These are phyloP conservation scores for Lepidium didymum DNA, from an alignment of 345 rosid genomes.

Conservation along the genomic window DNA sequence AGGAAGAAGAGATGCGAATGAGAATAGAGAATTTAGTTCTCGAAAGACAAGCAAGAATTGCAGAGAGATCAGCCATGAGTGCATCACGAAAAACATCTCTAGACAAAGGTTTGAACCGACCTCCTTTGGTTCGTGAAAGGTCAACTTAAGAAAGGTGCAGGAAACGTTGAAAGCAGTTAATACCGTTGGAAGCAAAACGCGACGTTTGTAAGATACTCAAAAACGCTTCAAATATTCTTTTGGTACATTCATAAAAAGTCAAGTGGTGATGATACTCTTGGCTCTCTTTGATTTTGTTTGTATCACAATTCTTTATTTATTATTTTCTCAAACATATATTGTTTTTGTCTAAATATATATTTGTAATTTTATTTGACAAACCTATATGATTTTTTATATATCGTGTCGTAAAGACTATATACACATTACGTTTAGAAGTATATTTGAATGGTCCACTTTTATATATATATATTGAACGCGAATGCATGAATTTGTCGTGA, in stretches of 20 bases:
- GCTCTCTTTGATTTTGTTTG: constrained; percentile 3
- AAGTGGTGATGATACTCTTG: not conserved
- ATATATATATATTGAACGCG: not conserved
- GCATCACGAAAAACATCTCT: constrained; percentile 33
- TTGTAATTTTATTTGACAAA: not conserved
- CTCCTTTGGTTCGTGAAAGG: constrained; percentile 31
- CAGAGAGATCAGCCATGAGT: constrained; percentile 67
- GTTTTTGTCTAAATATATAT: not conserved
- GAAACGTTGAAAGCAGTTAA: not conserved
- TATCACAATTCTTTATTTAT: constrained; percentile 20
- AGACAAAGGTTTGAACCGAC: constrained; percentile 23
- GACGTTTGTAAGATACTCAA: not conserved
- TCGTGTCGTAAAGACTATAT: not conserved
- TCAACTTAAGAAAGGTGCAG: constrained; percentile 21
- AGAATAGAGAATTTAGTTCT: constrained; percentile 55
- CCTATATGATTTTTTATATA: not conserved
- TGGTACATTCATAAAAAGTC: constrained; percentile 5
- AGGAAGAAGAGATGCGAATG: constrained; percentile 78
- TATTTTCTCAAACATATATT: not conserved
- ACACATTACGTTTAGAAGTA: not conserved
- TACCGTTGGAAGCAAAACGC: not conserved
- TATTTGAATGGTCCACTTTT: not conserved
- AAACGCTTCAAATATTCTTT: not conserved
- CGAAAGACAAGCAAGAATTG: constrained; percentile 76
- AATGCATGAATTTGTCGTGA: not conserved